Evolutionary conservation across 192 early-diverging fungal species (phyloP).

Genomic region (Podila verticillata): DNA sequence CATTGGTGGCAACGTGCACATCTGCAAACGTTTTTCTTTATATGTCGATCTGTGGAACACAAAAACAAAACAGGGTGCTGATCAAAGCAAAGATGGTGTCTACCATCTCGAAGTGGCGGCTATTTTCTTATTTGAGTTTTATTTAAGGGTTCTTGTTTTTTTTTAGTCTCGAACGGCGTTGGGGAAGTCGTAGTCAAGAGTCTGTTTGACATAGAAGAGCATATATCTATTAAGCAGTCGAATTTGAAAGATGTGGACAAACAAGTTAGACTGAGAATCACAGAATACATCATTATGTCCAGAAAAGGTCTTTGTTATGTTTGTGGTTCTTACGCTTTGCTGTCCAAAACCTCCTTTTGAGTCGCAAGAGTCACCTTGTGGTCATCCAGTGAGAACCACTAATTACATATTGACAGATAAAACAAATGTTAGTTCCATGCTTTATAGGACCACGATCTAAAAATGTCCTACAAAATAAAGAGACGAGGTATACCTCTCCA

Average conservation of each 20-base stretch:
- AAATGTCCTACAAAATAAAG: too few relatives aligned
- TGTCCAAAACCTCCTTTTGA: slow-evolving; percentile 80
- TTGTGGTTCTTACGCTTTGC: slow-evolving; percentile 66
- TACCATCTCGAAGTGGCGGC: too few relatives aligned
- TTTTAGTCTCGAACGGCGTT: slow-evolving; percentile 23
- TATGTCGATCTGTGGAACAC: too few relatives aligned
- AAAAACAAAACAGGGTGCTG: too few relatives aligned
- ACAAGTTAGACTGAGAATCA: not conserved
- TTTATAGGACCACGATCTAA: not conserved
- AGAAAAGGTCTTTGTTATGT: not conserved
- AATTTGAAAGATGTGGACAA: slow-evolving; percentile 1
- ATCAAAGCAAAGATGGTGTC: too few relatives aligned
- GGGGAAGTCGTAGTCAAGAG: slow-evolving; percentile 65
- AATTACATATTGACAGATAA: not conserved
- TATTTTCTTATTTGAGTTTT: too few relatives aligned
- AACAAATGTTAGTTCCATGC: not conserved
- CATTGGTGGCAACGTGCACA: too few relatives aligned
- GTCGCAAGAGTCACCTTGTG: slow-evolving; percentile 74
- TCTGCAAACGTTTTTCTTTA: too few relatives aligned
- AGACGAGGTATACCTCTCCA: slow-evolving; percentile 62
- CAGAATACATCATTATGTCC: not conserved
- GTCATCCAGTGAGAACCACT: slow-evolving; percentile 95
- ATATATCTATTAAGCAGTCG: slow-evolving; percentile 70
- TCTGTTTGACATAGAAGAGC: slow-evolving; percentile 86
- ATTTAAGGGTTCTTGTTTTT: too few relatives aligned